Evolutionary conservation across 2,329 filamentous ascomycete genomes (phyloP).

Genomic region (Trichoderma sp.): DNA sequence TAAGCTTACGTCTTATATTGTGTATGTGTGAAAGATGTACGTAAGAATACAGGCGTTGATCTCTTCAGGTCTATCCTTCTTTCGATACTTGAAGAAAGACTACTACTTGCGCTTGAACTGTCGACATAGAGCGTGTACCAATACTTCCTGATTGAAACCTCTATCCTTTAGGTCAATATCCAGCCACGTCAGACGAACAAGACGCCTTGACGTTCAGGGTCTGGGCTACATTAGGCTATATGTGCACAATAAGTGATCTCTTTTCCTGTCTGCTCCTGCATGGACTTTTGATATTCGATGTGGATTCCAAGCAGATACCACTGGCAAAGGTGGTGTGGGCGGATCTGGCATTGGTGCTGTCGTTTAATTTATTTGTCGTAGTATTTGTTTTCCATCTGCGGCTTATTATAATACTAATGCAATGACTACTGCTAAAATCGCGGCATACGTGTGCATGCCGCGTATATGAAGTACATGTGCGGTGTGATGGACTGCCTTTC

Average conservation of each 20-base stretch:
- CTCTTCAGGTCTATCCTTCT: too few relatives aligned
- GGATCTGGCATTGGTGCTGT: neutral
- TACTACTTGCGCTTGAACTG: too few relatives aligned
- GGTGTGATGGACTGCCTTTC: neutral
- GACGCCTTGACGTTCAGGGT: neutral
- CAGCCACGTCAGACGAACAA: neutral
- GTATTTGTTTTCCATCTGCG: neutral
- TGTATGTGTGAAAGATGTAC: too few relatives aligned
- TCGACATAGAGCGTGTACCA: neutral
- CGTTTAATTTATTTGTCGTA: neutral
- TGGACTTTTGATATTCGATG: neutral
- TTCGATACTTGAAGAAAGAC: too few relatives aligned
- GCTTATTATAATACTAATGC: neutral
- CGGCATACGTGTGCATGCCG: neutral
- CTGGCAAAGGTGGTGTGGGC: neutral
- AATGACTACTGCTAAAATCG: neutral
- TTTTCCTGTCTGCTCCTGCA: neutral
- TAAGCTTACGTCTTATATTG: neutral
- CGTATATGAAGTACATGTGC: neutral
- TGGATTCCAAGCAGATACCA: neutral
- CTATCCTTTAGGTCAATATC: neutral
- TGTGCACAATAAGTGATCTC: neutral
- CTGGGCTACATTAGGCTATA: conserved; percentile 13
- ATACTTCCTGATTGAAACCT: neutral
- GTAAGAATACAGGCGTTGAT: too few relatives aligned